Evolutionary conservation across 1,139 yeast genomes (phyloP).

Genomic region (Kodamaea alishanica): DNA sequence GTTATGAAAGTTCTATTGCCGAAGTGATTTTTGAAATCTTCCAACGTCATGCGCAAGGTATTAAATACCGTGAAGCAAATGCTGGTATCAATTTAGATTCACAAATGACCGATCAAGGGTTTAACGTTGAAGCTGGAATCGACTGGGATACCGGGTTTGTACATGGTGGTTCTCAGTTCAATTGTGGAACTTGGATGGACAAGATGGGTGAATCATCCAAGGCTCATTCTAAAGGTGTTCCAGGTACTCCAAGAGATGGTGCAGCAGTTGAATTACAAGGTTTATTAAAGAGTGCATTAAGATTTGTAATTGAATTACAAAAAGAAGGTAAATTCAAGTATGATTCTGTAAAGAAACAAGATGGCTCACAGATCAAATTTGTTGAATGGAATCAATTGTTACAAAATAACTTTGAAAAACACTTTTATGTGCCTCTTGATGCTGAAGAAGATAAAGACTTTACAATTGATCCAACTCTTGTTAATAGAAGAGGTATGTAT

Average conservation of each 20-base stretch:
- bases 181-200: constrained; percentile 99
- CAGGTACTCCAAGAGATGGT: constrained; percentile 98
- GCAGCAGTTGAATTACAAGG: constrained; percentile 95
- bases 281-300: constrained; percentile 71
- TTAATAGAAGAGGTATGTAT: constrained; percentile 90
- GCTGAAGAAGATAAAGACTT: constrained; percentile 49
- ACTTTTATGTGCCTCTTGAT: constrained; percentile 69
- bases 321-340: constrained; percentile 53
- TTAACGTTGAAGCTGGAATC: constrained; percentile 72
- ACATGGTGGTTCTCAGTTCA: constrained; percentile 87
- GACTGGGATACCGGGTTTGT: constrained; percentile 90
- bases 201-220: constrained; percentile 93
- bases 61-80: constrained; percentile 87
- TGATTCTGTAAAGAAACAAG: constrained; percentile 50
- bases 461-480: constrained; percentile 58
- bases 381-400: constrained; percentile 70
- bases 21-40: constrained; percentile 82
- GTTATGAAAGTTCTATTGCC: constrained; percentile 61
- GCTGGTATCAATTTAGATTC: constrained; percentile 87
- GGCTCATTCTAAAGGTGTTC: constrained; percentile 84
- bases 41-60: constrained; percentile 82
- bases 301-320: constrained; percentile 68
- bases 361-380: constrained; percentile 53
- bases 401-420: constrained; percentile 70
- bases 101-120: constrained; percentile 91